phyloP scores from a whole-genome alignment of 2,329 filamentous ascomycete genomes.

The Phaeophleospora eucalypticola region DNA sequence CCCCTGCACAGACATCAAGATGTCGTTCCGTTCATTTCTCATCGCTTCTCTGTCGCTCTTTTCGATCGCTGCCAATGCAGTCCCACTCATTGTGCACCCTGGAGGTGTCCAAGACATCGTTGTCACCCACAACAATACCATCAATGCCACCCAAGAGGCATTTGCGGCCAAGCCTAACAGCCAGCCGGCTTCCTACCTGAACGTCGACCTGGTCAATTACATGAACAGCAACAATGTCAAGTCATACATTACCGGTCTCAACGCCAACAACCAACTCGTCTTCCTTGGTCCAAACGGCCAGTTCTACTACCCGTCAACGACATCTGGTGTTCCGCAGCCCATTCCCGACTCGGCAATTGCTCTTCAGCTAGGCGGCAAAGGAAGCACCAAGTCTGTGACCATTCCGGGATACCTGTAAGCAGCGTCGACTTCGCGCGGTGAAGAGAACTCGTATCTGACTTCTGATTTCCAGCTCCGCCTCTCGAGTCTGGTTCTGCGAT shows the following conservation, averaged over 20 bases:
- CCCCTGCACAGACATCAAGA: background rate
- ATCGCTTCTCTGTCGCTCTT: background rate
- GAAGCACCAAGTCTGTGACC: slow-evolving; percentile 36
- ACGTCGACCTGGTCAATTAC: slow-evolving; percentile 41
- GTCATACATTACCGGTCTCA: slow-evolving; percentile 45
- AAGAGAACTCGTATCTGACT: background rate
- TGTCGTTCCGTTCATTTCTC: background rate
- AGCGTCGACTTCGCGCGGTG: background rate
- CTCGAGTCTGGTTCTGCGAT: slow-evolving; percentile 45
- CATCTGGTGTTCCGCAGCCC: slow-evolving; percentile 34
- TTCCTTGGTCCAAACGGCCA: slow-evolving; percentile 40
- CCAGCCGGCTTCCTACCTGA: slow-evolving; percentile 7
- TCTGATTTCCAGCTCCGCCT: slow-evolving; percentile 19
- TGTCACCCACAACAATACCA: slow-evolving; percentile 25
- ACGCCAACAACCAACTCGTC: slow-evolving; percentile 38
- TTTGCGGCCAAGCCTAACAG: slow-evolving; percentile 1
- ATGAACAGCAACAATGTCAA: slow-evolving; percentile 36
- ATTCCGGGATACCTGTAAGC: slow-evolving; percentile 38
- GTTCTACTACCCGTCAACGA: slow-evolving; percentile 41
- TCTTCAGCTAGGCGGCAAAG: slow-evolving; percentile 38
- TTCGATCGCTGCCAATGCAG: slow-evolving; percentile 4
- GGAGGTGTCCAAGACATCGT: slow-evolving; percentile 22
- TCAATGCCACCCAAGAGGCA: slow-evolving; percentile 23
- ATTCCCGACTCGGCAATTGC: slow-evolving; percentile 32
- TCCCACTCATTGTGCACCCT: slow-evolving; percentile 21